Evolutionary conservation across 306 rosid genomes (phyloP), one percentile per base, ranked within the genome.

Genomic region (Betula pendula): DNA sequence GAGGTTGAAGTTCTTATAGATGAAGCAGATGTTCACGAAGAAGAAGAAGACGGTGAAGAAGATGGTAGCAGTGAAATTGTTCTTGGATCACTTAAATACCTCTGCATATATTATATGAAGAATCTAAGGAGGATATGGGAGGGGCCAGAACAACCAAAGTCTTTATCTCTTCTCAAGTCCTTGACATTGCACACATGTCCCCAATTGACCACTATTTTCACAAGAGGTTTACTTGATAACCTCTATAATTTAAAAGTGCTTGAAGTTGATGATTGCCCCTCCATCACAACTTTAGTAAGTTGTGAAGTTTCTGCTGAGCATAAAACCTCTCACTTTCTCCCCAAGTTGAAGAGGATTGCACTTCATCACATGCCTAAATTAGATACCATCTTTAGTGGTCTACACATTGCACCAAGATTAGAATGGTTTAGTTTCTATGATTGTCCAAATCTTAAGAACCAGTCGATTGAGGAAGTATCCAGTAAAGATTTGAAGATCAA

Each of bases 121-220:
- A 50, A 17, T 50, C 17, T 50, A 17, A 50, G 8, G 20, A 50
- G 55, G 8, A 50, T 50, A 50, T 50, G 55, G 55, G 1, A 4
- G 22, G 55, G 55, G 22, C 55, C 55, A 17, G 2, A 5, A 50
- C 55, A 17, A 15, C 22, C 8, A 38, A 38, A 8, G 2, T 38
- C 8, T 38, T 38, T 38, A 38, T 73, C 45, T 38, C 78, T 72
- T 17, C 17, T 79, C 0, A 77, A 76, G 70, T 75, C 45, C 29
- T 38, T 75, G 14, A 4, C 55, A 40, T 40, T 83, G 53, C 76
- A 77, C 8, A 79, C 63, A 55, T 83, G 84, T 11, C 81, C 84
- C 40, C 43, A 53, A 13, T 48, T 82, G 70, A 50, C 27, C 13
- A 77, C 65, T 35, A n/a, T 77, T 15, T 73, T 82, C 69, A 47